Conservation (phyloP, 73 alveolate genomes). For the Paramecium octaurelia region DNA sequence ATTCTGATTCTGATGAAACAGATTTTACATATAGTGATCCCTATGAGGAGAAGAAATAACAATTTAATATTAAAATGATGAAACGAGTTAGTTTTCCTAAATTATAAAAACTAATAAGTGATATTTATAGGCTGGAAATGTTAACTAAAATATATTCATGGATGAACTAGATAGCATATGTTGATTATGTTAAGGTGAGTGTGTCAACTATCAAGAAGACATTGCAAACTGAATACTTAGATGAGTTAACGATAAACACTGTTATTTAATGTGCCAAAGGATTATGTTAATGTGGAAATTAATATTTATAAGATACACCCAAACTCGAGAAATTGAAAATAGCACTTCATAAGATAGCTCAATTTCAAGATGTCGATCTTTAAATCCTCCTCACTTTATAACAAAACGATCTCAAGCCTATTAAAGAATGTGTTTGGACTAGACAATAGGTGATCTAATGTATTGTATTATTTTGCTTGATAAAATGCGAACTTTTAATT, state of each 20-base stretch:
- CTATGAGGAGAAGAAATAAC: neutral
- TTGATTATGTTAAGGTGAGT: constrained; percentile 1
- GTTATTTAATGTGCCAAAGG: neutral
- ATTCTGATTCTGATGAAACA: neutral
- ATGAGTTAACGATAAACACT: neutral
- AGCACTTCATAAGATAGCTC: neutral
- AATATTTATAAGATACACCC: neutral
- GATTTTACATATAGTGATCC: neutral
- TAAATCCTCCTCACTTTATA: neutral
- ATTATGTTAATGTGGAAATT: neutral
- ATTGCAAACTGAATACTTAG: neutral
- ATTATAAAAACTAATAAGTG: neutral
- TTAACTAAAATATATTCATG: neutral
- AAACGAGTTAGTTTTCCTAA: neutral
- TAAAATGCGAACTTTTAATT: neutral
- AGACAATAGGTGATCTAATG: neutral
- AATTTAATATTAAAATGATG: constrained; percentile 2
- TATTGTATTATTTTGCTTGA: neutral
- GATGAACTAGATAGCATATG: neutral
- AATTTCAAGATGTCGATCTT: neutral
- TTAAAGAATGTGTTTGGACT: constrained; percentile 14
- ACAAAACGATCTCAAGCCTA: neutral
- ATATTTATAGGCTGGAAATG: neutral
- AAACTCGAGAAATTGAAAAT: neutral
- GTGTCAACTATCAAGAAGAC: neutral